Evolutionary conservation across 192 early-diverging fungal genomes (phyloP).

Genomic region (Rhizophagus sp.): DNA sequence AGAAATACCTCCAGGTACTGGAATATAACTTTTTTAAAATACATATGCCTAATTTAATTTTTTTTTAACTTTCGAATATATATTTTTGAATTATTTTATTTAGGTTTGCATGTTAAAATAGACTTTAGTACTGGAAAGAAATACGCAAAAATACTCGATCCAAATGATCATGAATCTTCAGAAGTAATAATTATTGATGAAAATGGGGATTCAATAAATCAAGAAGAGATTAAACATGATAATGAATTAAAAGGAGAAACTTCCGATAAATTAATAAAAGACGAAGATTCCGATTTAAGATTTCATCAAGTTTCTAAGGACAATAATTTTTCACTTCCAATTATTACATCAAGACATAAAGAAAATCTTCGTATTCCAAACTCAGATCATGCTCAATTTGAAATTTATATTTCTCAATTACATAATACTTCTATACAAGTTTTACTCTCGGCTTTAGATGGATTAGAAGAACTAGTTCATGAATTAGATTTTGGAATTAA

Average conservation of each 20-base stretch:
- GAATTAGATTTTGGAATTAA: slow-evolving; percentile 58
- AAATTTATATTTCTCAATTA: slow-evolving; percentile 37
- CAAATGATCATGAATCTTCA: slow-evolving; percentile 25
- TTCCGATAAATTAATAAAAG: slow-evolving; percentile 26
- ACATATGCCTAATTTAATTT: background rate
- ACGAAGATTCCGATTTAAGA: slow-evolving; percentile 14
- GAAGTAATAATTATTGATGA: slow-evolving; percentile 40
- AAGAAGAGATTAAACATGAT: slow-evolving; percentile 2
- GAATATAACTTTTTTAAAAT: background rate
- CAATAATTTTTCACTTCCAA: background rate
- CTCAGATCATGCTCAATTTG: slow-evolving; percentile 38
- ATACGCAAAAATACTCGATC: slow-evolving; percentile 57
- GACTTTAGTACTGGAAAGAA: slow-evolving; percentile 60
- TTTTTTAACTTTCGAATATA: background rate
- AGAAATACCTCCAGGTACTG: slow-evolving; percentile 53
- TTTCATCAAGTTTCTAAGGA: slow-evolving; percentile 18
- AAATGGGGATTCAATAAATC: slow-evolving; percentile 34
- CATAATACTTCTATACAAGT: slow-evolving; percentile 21
- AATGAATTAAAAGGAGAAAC: no score
- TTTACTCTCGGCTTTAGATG: slow-evolving; percentile 46
- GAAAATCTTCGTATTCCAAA: slow-evolving; percentile 16
- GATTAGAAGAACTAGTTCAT: slow-evolving; percentile 54
- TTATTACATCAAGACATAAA: background rate
- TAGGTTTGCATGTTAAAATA: slow-evolving; percentile 64
- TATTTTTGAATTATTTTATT: background rate